Evolutionary conservation across 2,329 filamentous ascomycete genomes (phyloP).

Genomic region (Myriosclerotinia duriaeana): DNA sequence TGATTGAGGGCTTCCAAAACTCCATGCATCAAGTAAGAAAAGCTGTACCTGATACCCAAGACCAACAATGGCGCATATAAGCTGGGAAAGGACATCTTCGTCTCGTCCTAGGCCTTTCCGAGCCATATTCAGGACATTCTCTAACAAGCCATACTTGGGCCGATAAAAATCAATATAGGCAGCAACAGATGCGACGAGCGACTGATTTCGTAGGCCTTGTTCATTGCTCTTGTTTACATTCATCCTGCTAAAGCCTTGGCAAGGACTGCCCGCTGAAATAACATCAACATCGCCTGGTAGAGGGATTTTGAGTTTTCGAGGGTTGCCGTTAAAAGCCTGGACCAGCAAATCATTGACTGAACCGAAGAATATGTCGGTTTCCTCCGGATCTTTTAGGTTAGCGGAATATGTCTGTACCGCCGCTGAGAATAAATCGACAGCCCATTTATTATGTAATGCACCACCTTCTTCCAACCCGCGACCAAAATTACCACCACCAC

Average conservation of each 20-base stretch:
- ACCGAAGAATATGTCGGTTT: conserved; percentile 60
- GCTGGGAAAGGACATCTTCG: conserved; percentile 69
- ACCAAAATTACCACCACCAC: conserved; percentile 75
- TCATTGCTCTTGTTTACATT: conserved; percentile 58
- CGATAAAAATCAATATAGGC: conserved; percentile 73
- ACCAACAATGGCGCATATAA: conserved; percentile 70
- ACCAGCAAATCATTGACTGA: conserved; percentile 69
- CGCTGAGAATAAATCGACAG: conserved; percentile 62
- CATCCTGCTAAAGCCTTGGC: conserved; percentile 69
- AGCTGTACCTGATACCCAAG: conserved; percentile 75
- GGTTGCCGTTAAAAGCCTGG: conserved; percentile 53
- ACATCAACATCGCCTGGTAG: conserved; percentile 64
- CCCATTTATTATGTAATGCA: conserved; percentile 62
- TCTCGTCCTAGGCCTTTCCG: conserved; percentile 45
- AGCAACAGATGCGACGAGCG: conserved; percentile 73
- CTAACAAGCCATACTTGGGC: conserved; percentile 71
- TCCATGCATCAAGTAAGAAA: conserved; percentile 67
- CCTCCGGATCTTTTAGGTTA: conserved; percentile 51
- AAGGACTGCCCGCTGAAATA: conserved; percentile 72
- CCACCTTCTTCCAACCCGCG: conserved; percentile 72
- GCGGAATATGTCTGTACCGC: conserved; percentile 74
- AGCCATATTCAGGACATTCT: conserved; percentile 72
- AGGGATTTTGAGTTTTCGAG: conserved; percentile 49
- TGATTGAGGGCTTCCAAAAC: conserved; percentile 63
- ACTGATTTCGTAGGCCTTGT: conserved; percentile 66